These are phyloP conservation scores for Fusarium longipes DNA, from an alignment of 2,329 filamentous ascomycete genomes.

Conservation along the genomic window DNA sequence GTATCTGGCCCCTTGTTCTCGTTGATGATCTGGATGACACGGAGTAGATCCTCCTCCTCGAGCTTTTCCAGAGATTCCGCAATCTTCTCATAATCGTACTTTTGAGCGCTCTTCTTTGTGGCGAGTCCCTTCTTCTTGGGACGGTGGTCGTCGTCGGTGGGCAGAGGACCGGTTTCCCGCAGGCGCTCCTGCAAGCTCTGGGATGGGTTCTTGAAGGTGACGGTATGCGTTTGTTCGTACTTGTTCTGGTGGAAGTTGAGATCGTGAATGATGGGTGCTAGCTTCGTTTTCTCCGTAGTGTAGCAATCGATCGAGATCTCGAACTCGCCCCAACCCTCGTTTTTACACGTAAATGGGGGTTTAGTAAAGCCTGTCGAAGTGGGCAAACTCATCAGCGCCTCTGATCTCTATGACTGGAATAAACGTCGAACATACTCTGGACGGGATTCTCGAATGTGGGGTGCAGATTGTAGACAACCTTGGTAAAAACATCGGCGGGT, in stretches of 20 bases:
- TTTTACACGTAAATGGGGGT: constrained; percentile 87
- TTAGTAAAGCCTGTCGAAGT: constrained; percentile 75
- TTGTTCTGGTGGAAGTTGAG: constrained; percentile 86
- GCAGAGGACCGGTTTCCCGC: constrained; percentile 86
- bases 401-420: not conserved
- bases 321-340: constrained; percentile 99
- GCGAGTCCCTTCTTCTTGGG: constrained; percentile 70
- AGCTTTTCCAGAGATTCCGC: constrained; percentile 91
- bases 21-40: constrained; percentile 97
- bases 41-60: constrained; percentile 89
- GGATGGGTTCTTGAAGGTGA: constrained; percentile 94
- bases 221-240: constrained; percentile 84
- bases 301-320: constrained; percentile 90
- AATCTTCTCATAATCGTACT: constrained; percentile 92
- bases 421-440: constrained; percentile 72
- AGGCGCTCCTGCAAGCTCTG: constrained; percentile 83
- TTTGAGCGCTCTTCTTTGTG: constrained; percentile 81
- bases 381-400: constrained; percentile 30
- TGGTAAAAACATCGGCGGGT: constrained; percentile 86
- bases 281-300: constrained; percentile 87
- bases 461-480: constrained; percentile 92
- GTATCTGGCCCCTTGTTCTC: constrained; percentile 95
- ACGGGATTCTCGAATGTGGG: constrained; percentile 89
- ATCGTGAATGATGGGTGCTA: constrained; percentile 80
- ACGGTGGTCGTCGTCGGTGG: constrained; percentile 74